These are phyloP conservation scores for Papiliotrema terrestris DNA, from an alignment of 1,284 basidiomycete species.

Conservation along the genomic window DNA sequence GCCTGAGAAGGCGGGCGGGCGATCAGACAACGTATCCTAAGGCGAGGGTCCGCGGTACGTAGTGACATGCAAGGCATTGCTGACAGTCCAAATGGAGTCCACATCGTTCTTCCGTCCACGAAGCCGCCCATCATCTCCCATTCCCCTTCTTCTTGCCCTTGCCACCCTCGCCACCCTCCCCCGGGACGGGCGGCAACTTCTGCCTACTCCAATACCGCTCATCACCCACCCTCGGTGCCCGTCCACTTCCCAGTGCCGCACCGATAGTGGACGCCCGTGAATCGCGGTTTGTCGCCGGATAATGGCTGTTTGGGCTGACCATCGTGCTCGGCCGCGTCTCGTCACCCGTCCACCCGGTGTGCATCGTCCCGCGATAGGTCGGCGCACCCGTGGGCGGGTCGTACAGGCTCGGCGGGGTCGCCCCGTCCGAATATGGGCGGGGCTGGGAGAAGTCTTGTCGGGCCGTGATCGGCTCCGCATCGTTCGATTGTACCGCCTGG, in stretches of 20 bases:
- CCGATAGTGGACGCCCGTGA: background rate
- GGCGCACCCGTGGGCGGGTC: slow-evolving; percentile 7
- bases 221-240: background rate
- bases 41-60: too few relatives aligned
- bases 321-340: background rate
- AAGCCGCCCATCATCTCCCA: too few relatives aligned
- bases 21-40: too few relatives aligned
- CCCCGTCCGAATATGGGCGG: slow-evolving; percentile 2
- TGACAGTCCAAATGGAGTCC: too few relatives aligned
- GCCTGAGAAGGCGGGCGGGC: too few relatives aligned
- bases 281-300: slow-evolving; percentile 1
- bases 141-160: too few relatives aligned
- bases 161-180: background rate
- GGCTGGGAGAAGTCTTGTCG: slow-evolving; percentile 8
- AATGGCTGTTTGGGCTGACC: slow-evolving; percentile 3
- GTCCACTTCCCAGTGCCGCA: slow-evolving; percentile 3
- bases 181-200: slow-evolving; percentile 2
- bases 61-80: too few relatives aligned
- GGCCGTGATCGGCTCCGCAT: background rate
- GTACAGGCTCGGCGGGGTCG: slow-evolving; percentile 8
- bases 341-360: background rate
- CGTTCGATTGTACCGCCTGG: too few relatives aligned
- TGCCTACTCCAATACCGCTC: slow-evolving; percentile 3
- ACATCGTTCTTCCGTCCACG: too few relatives aligned
- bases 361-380: background rate